Conservation (phyloP, 306 rosid species). For the Boehmeria nivea region DNA sequence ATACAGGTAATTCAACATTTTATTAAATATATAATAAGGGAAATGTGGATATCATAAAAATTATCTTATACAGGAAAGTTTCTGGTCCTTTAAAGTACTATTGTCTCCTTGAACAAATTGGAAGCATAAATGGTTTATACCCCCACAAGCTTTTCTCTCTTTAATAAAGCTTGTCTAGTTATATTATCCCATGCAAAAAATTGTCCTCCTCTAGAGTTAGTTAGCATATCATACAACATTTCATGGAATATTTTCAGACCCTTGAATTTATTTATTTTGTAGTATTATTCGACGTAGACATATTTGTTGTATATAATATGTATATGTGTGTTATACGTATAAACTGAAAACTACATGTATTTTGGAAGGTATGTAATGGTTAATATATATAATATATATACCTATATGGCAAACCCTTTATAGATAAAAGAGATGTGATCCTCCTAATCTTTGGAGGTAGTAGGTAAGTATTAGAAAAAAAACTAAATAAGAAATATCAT, state of each 20-base stretch:
- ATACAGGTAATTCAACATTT: too few species aligned
- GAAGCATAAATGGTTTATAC: neutral
- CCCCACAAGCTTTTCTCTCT: neutral
- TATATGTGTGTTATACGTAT: too few species aligned
- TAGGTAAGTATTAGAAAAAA: too few species aligned
- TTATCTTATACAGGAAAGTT: neutral
- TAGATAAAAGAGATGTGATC: too few species aligned
- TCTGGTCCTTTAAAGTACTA: slow-evolving; percentile 27
- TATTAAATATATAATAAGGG: neutral
- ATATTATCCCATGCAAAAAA: neutral
- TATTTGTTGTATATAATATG: neutral
- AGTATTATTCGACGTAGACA: neutral
- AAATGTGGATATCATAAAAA: too few species aligned
- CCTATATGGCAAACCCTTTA: too few species aligned
- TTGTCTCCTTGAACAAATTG: neutral
- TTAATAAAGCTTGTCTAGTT: neutral
- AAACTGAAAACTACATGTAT: neutral
- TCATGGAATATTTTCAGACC: too few species aligned
- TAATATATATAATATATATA: too few species aligned
- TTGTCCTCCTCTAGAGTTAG: too few species aligned
- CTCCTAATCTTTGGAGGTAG: too few species aligned
- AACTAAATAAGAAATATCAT: too few species aligned
- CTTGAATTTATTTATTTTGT: neutral
- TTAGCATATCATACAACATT: neutral
- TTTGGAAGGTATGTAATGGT: too few species aligned